Conservation (phyloP, 768 basidiomycete species). For the Suillus clintonianus region DNA sequence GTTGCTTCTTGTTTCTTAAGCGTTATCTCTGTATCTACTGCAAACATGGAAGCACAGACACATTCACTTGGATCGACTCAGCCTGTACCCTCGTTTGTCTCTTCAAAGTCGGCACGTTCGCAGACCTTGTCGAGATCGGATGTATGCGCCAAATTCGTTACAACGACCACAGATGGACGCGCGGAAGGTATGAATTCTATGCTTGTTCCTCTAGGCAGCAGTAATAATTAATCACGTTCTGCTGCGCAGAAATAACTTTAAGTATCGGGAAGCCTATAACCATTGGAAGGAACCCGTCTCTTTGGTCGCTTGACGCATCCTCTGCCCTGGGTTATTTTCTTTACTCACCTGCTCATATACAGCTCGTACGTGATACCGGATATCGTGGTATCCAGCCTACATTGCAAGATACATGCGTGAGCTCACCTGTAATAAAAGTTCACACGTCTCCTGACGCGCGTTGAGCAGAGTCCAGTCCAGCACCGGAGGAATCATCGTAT, state of each 20-base stretch:
- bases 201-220: neutral
- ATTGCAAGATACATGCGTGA: constrained; percentile 82
- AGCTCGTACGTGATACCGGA: constrained; percentile 67
- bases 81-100: constrained; percentile 28
- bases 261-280: constrained; percentile 62
- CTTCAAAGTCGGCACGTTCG: constrained; percentile 9
- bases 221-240: neutral
- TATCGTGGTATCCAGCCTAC: constrained; percentile 63
- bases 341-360: constrained; percentile 2
- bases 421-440: constrained; percentile 18
- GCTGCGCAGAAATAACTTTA: constrained; percentile 53
- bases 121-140: constrained; percentile 19
- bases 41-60: constrained; percentile 1
- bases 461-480: constrained; percentile 62
- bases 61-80: constrained; percentile 22
- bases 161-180: constrained; percentile 55
- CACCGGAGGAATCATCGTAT: constrained; percentile 72
- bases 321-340: neutral
- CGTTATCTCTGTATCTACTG: neutral
- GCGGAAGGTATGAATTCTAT: constrained; percentile 54
- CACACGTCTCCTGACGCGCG: neutral
- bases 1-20: neutral
- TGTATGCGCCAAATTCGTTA: constrained; percentile 77
- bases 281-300: constrained; percentile 71
- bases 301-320: constrained; percentile 47